Evolutionary conservation across 2,329 filamentous ascomycete species (phyloP), one percentile per base, ranked within the genome.

Genomic region (Ceratocystis albifundus): DNA sequence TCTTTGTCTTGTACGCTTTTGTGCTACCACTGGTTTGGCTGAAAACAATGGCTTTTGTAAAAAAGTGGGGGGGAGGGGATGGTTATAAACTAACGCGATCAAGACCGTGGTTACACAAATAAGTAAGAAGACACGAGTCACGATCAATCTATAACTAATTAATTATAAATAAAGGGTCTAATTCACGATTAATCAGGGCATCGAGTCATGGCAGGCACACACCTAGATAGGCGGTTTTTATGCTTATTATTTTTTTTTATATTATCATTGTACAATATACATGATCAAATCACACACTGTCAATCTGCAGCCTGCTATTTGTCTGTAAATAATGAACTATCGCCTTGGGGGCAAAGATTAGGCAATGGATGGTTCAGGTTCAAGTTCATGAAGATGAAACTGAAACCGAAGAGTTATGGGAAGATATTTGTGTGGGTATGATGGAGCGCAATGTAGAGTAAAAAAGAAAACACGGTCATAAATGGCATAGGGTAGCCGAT

Each of bases 371-470:
- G 48, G 22, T 20, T 17, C n/a, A 59, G 55, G 22, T 15, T 59
- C 8, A n/a, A 36, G 20, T 59, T 59, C 25, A 59, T 59, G 28
- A 59, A 28, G 3, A 28, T 28, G 28, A n/a, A n/a, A n/a, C n/a
- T n/a, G n/a, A n/a, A n/a, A n/a, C n/a, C n/a, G n/a, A 28, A 41
- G 36, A 28, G 30, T 59, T 8, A n/a, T 59, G 30, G 55, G 32
- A 20, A 59, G 25, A 59, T 59, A 30, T 59, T 17, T 59, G 55
- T 30, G 17, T 59, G 55, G 55, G 55, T 59, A 59, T 59, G 55
- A 32, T 59, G 22, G 22, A 25, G 48, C 22, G 55, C 25, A 59
- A 59, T 32, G 22, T 28, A 15, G 25, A 28, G 30, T 15, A 25
- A 36, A 30, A 59, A 32, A 25, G 20, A 30, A 59, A 59, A 59